Percentiles rank a stretch among this genome's conserved stretches.
phyloP scores from a whole-genome alignment of 2,329 filamentous ascomycete genomes.

The Colletotrichum plurivorum region DNA sequence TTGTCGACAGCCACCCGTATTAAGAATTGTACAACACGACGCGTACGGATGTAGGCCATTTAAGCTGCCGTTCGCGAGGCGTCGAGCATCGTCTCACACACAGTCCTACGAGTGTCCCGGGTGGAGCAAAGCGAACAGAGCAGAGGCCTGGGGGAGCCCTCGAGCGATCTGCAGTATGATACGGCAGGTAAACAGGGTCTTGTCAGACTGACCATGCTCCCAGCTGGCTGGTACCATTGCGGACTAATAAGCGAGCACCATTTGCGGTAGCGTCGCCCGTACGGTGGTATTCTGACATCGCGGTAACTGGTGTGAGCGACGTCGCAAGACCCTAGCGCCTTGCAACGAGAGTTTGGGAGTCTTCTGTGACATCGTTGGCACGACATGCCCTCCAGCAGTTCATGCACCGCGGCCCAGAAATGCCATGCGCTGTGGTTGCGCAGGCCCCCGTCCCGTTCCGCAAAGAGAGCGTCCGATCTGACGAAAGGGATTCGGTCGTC shows the following conservation, averaged over 20 bases:
- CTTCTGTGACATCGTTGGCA: slow-evolving; percentile 28
- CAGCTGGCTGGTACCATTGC: slow-evolving; percentile 34
- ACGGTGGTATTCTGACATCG: slow-evolving; percentile 16
- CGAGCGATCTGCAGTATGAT: slow-evolving; percentile 30
- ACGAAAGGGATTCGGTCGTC: not conserved
- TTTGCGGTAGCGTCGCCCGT: slow-evolving; percentile 32
- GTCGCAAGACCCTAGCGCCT: slow-evolving; percentile 11
- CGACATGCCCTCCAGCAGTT: slow-evolving; percentile 4
- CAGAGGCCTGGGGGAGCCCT: slow-evolving; percentile 6
- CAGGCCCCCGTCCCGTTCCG: not conserved
- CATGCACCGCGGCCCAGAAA: slow-evolving; percentile 14
- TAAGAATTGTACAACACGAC: too few relatives aligned
- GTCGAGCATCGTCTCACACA: not conserved
- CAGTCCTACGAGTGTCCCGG: not conserved
- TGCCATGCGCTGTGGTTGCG: slow-evolving; percentile 2
- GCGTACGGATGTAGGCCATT: too few relatives aligned
- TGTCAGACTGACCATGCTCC: slow-evolving; percentile 26
- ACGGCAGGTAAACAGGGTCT: slow-evolving; percentile 28
- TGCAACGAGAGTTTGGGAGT: not conserved
- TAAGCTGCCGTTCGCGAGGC: too few relatives aligned
- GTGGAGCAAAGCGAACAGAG: slow-evolving; percentile 1
- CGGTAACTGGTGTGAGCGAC: not conserved
- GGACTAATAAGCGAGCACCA: slow-evolving; percentile 19
- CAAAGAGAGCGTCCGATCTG: slow-evolving; percentile 8
- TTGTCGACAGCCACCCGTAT: too few relatives aligned